Evolutionary conservation across 2,329 filamentous ascomycete genomes (phyloP).

Genomic region (Pseudocercospora musae): DNA sequence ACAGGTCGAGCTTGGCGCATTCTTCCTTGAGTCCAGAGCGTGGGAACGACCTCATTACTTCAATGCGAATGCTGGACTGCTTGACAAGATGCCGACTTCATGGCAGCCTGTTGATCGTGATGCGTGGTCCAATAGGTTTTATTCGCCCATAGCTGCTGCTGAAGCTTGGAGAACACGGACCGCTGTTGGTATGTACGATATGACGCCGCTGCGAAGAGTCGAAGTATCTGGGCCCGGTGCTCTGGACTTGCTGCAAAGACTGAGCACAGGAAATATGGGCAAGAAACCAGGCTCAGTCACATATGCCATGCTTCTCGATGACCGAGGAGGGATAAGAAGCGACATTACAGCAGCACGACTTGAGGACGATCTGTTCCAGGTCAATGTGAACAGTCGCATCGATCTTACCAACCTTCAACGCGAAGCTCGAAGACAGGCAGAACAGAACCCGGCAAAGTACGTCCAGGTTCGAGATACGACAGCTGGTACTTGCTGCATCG

Average conservation of each 20-base stretch:
- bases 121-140: constrained; percentile 55
- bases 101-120: constrained; percentile 58
- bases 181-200: constrained; percentile 60
- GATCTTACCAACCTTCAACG: constrained; percentile 55
- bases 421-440: constrained; percentile 50
- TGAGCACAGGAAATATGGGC: constrained; percentile 52
- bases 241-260: constrained; percentile 51
- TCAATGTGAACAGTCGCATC: constrained; percentile 55
- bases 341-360: constrained; percentile 58
- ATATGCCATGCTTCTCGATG: constrained; percentile 57
- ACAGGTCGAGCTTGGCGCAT: constrained; percentile 55
- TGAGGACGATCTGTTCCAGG: constrained; percentile 50
- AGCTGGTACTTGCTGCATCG: constrained; percentile 58
- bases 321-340: constrained; percentile 52
- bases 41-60: constrained; percentile 66
- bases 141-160: constrained; percentile 57
- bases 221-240: constrained; percentile 59
- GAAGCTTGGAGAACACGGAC: constrained; percentile 66
- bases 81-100: constrained; percentile 50
- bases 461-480: constrained; percentile 59
- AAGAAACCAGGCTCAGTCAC: constrained; percentile 51
- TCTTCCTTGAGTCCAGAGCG: constrained; percentile 57
- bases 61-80: constrained; percentile 52
- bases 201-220: constrained; percentile 58
- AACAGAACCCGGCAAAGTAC: constrained; percentile 38